Base-by-base conservation (phyloP, 768 basidiomycete species). In the Lentinula guzmanii region DNA sequence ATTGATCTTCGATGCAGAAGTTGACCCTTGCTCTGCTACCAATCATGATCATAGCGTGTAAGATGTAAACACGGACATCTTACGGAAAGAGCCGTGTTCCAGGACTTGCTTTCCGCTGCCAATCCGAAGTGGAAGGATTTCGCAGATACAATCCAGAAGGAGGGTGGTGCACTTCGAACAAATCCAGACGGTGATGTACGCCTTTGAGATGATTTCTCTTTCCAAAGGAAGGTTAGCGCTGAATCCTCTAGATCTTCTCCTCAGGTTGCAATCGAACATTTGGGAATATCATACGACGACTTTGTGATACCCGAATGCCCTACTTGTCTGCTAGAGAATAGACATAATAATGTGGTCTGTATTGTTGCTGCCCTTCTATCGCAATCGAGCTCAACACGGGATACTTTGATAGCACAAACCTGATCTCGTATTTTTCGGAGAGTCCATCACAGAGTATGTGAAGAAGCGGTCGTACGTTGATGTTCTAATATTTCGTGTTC, bases 171-270 rank as follows among this genome's bases (percentile, higher is more conserved):
- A 60, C 87, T 83, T 1, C 81, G 91, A 61, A 95, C 91, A 28
- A 96, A 96, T 70, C 95, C 95, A 10, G 95, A 96, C 66, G 95
- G 95, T 70, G 95, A 97, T 76, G 95, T 91, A 65, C 61, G 82
- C 3, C 28, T 79, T 6, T 48, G 52, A 58, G 58, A 58, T 52
- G 31, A 56, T 50, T 48, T 15, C 11, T 10, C 28, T 21, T 24
- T 56, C 61, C 21, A 18, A 4, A 15, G 28, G 33, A 10, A 57
- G 7, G 11, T 42, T 42, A 28, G 37, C 37, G 58, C 43, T 54
- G 24, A 63, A 18, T 58, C 43, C n/a, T 55, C 8, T 60, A 46
- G 31, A 18, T 53, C 9, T 28, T 45, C 15, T 63, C 53, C 58
- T 4, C 63, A 94, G 93, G 88, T 95, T 66, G 93, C 86, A 10